Base-by-base conservation (phyloP, 345 rosid species). In the Pistacia vera region DNA sequence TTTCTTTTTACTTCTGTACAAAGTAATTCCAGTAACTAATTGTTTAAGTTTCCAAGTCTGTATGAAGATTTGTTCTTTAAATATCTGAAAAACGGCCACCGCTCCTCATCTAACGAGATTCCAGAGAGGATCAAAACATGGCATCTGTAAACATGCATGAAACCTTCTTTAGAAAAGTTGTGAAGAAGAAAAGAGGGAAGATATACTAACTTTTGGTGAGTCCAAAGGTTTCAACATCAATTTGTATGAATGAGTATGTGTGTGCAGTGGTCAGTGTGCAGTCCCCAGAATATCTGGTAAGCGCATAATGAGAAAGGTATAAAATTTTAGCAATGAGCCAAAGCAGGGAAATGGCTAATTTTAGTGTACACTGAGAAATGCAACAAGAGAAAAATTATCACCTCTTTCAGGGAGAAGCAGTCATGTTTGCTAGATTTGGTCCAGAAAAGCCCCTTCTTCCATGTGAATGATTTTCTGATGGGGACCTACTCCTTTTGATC, bases 391-490 rank as follows among this genome's bases (percentile, higher is more conserved):
- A 49, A 71, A 38, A 68, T 65, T 38, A 85, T 77, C 66, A 85
- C 89, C 88, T 77, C 83, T 77, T 51, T 63, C 11, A 22, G 67
- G 76, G 75, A 82, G 56, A 66, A 25, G 75, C 70, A 74, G 78
- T 74, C 88, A 96, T 18, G 81, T 90, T 89, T 87, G 86, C 91
- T 77, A 75, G 97, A 90, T 75, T 89, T 92, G 68, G 94, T 80
- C 98, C 99, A 96, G 81, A 96, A 94, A 83, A 93, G 83, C 41
- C 97, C 94, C 72, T 86, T 92, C 90, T 82, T 96, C 83, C 84
- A 78, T 8, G 81, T 57, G 88, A 64, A 66, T 85, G 83, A 76
- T 78, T 88, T 76, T 90, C 97, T 68, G 85, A 63, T n/a, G 81
- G 44, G 60, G 90, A 77, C 75, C 83, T 88, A 77, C 83, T 82